Base-by-base conservation (phyloP, 768 basidiomycete species). In the Serendipita sp. region DNA sequence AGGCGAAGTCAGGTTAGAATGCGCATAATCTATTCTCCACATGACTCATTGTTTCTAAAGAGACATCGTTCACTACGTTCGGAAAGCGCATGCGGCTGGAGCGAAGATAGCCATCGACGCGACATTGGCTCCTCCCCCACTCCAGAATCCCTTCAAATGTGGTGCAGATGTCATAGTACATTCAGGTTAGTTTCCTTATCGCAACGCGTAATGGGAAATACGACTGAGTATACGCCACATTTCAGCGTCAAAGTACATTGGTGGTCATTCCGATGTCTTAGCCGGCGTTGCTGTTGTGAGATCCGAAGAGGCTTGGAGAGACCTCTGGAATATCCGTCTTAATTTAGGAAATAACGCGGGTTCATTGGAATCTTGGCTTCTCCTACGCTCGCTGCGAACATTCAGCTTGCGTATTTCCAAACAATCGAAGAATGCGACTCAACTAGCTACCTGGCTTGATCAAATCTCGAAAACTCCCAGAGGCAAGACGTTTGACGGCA, bases 81-180 rank as follows among this genome's bases (percentile, higher is more conserved):
- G 89, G 69, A 90, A 89, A 78, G 86, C 85, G 66, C 90, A 91
- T 70, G 81, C 83, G 58, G 84, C 80, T 2, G 85, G 86, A 2
- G 91, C 86, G 4, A 82, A 80, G 60, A 71, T 95, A 16, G 66
- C 87, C 0, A 77, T 94, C 4, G 92, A 95, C 72, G 82, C 91
- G 1, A 94, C 92, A 0, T 92, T 95, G 72, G 92, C 80, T 0
- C 92, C 92, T 48, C 92, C 92, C 2, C 90, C 90, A 0, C 78
- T 94, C 45, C 88, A 89, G 69, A 88, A 90, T 70, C 92, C 92
- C 2, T 91, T 94, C 76, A 83, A 84, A 70, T 87, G 83, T 72
- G 92, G 89, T 32, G 85, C 88, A 18, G 92, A 94, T 71, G 75
- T 83, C 45, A 70, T 85, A 38, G 72, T 85, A 68, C 83, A 86